Base-by-base conservation (phyloP, 768 basidiomycete species). In the Kwoniella dejecticola region DNA sequence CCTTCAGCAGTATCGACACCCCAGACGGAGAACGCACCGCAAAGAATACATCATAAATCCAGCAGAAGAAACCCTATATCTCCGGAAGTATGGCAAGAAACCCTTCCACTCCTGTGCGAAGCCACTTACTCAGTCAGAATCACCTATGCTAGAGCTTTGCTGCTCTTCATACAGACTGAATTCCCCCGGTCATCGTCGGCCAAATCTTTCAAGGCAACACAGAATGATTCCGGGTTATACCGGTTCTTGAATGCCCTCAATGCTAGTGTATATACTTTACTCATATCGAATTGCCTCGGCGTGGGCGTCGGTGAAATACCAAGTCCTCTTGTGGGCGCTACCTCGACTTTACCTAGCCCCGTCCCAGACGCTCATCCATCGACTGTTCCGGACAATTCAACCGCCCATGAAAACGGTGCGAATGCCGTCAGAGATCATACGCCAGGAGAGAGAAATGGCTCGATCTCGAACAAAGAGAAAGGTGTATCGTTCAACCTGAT, bases 41-140 rank as follows among this genome's bases (percentile, higher is more conserved):
- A 23, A 26, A 23, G 24, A 15, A 40, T 44, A 40, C 38, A 54
- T 5, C 50, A 27, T 24, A 45, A 52, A 13, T 49, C 40, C 13
- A 60, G 58, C 12, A 47, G 74, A 42, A 62, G 75, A 11, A 80
- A 81, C 62, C 72, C 73, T 63, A 84, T 96, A 30, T 82, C 88
- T 2, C 87, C 89, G 27, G 91, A 92, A 72, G 84, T 88, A 31
- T 95, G 91, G 91, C 90, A 92, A 74, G 92, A 95, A 63, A 93
- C 90, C 1, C 78, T 95, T 44, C 88, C 87, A 48, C 82, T 96
- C 26, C 79, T 95, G 3, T 94, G 91, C 74, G 91, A 95, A 73
- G 77, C 80, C 12, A 87, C 90, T 58, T 87, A 85, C 68, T 81
- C 84, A n/a, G 86, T 94, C 21, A 86, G 93, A 57, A 84, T 85